phyloP scores from a whole-genome alignment of 1,284 basidiomycete species.

The Sparassis latifolia region DNA sequence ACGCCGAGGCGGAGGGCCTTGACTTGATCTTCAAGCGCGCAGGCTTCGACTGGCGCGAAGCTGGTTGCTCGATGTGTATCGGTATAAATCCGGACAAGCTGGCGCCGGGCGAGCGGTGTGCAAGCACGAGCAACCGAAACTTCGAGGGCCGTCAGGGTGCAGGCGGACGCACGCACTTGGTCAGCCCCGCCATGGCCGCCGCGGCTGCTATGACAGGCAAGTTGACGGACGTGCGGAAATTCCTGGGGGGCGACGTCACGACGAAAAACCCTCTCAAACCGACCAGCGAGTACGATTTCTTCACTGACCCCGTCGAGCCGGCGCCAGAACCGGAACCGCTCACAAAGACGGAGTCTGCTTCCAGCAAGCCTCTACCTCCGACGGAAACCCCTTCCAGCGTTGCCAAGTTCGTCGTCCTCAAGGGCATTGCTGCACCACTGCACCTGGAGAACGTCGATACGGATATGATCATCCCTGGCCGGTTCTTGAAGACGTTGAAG shows the following conservation, averaged over 20 bases:
- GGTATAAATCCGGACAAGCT: constrained; percentile 98
- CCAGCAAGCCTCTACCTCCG: constrained; percentile 37
- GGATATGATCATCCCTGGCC: constrained; percentile 96
- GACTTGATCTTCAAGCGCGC: constrained; percentile 90
- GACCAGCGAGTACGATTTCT: constrained; percentile 65
- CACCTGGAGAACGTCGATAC: constrained; percentile 93
- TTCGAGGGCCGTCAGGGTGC: constrained; percentile 93
- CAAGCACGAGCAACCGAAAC: constrained; percentile 95
- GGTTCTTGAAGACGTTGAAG: constrained; percentile 93
- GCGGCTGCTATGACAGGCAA: constrained; percentile 89
- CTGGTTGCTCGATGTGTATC: constrained; percentile 96
- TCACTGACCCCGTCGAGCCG: constrained; percentile 69
- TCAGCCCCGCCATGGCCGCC: constrained; percentile 95
- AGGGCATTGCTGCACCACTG: constrained; percentile 85
- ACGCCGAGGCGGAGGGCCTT: constrained; percentile 91
- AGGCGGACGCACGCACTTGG: constrained; percentile 88
- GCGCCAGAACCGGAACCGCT: constrained; percentile 51
- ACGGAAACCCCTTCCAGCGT: constrained; percentile 55
- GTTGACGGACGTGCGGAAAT: constrained; percentile 85
- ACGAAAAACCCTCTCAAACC: constrained; percentile 59
- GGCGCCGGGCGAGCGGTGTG: constrained; percentile 85
- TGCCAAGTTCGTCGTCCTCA: constrained; percentile 74
- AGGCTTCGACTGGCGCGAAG: constrained; percentile 97
- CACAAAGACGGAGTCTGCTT: constrained; percentile 26
- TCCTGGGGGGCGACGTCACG: constrained; percentile 47